Base-by-base conservation (phyloP, 1,284 basidiomycete species). In the Prillingera fragicola region DNA sequence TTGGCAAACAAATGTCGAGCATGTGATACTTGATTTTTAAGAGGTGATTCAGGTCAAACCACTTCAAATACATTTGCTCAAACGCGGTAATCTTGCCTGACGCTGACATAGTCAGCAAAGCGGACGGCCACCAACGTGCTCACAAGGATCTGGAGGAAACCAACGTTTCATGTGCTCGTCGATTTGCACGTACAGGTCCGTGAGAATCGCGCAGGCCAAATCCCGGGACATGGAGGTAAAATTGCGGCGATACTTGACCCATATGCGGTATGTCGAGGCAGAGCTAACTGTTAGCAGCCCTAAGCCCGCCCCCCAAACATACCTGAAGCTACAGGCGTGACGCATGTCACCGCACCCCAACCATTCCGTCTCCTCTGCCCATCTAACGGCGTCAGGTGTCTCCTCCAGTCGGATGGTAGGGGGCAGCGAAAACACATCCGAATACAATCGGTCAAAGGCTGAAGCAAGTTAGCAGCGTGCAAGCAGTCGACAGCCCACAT, bases 11-110 rank as follows among this genome's bases (percentile, higher is more conserved):
- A 8, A 40, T 14, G 25, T 53, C 41, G 12, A 56, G 40, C 35
- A 53, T 41, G 33, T 48, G 39, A 31, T 43, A 48, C 41, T 56
- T 53, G 35, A 53, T 41, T 23, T 45, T 38, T 1, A 48, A 25
- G 19, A 56, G 33, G 31, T 50, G 38, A 37, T 45, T 48, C 14
- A 55, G 34, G 32, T 55, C 50, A 17, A 49, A 50, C 50, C 50
- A 52, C 26, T 50, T 46, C 23, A 55, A 43, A 17, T 42, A 40
- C 5, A 28, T 32, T 21, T 51, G 48, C 19, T 55, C 52, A 5
- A 39, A 41, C 12, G 32, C 38, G 18, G 40, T 44, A 23, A 48
- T 28, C 26, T 22, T 21, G 37, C 45, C 43, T 8, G 27, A 23
- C 0, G 36, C 49, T 55, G 37, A 1, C 14, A 8, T 19, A 10